phyloP scores from a whole-genome alignment of 2,329 filamentous ascomycete genomes.

The Ophiosphaerella narmari region DNA sequence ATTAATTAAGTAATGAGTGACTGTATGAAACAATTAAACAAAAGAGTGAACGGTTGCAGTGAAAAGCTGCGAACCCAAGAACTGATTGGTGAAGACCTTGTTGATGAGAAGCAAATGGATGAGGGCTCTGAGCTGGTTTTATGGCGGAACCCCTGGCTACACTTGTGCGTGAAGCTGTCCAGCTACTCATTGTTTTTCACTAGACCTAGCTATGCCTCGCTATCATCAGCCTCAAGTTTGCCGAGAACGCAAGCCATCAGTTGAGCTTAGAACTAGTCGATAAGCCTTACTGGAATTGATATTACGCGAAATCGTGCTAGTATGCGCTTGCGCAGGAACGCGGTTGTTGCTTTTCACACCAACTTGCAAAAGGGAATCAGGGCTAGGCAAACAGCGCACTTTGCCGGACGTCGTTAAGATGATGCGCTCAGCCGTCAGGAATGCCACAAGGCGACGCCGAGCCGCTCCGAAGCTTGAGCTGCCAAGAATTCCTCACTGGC shows the following conservation, averaged over 20 bases:
- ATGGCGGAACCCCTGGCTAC: constrained; percentile 9
- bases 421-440: background rate
- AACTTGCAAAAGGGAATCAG: no score
- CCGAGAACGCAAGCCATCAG: constrained; percentile 13
- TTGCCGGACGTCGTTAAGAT: constrained; percentile 10
- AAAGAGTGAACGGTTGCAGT: constrained; percentile 32
- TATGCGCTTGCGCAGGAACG: constrained; percentile 21
- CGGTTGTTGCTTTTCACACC: constrained; percentile 5
- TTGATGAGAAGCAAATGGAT: constrained; percentile 12
- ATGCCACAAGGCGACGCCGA: background rate
- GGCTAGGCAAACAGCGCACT: background rate
- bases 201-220: constrained; percentile 3
- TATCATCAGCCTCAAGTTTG: background rate
- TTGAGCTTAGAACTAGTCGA: background rate
- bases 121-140: constrained; percentile 9
- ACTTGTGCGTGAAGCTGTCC: constrained; percentile 2
- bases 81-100: constrained; percentile 26
- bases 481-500: constrained; percentile 4
- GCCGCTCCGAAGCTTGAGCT: constrained; percentile 4
- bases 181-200: constrained; percentile 5
- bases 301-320: constrained; percentile 1
- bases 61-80: constrained; percentile 28
- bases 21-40: constrained; percentile 10
- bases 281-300: constrained; percentile 2
- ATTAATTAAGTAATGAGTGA: constrained; percentile 23